Evolutionary conservation across 345 rosid species (phyloP).

Genomic region (Bruguiera gymnorhiza): DNA sequence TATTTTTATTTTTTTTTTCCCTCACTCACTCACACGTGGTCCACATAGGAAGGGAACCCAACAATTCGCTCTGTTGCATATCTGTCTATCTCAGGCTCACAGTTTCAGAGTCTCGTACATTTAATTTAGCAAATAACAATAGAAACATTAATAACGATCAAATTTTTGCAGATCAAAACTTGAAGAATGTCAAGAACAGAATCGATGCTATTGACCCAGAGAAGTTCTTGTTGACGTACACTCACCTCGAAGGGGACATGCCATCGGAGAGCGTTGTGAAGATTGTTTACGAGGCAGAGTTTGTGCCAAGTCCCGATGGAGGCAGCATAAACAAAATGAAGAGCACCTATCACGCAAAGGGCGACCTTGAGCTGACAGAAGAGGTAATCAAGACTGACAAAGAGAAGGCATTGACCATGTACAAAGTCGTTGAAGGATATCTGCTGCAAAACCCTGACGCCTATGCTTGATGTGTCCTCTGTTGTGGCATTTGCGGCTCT

Average conservation of each 20-base stretch:
- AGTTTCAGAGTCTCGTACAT: too few species aligned
- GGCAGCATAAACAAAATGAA: slow-evolving; percentile 35
- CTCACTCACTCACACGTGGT: too few species aligned
- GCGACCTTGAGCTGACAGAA: slow-evolving; percentile 14
- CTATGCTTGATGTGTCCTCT: neutral
- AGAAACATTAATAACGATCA: too few species aligned
- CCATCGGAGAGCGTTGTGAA: slow-evolving; percentile 24
- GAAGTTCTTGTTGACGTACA: slow-evolving; percentile 28
- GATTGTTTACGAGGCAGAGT: slow-evolving; percentile 23
- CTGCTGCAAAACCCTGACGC: slow-evolving; percentile 1
- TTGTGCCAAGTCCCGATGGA: slow-evolving; percentile 28
- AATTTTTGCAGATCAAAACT: slow-evolving; percentile 24
- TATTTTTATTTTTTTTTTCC: too few species aligned
- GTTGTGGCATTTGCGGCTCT: too few species aligned
- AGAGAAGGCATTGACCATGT: neutral
- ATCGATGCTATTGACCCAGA: slow-evolving; percentile 31
- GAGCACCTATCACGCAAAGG: slow-evolving; percentile 32
- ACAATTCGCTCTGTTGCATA: too few species aligned
- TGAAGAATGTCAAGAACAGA: slow-evolving; percentile 33
- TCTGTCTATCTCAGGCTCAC: too few species aligned
- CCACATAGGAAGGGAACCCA: too few species aligned
- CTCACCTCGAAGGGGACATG: slow-evolving; percentile 32
- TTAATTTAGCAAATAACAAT: too few species aligned
- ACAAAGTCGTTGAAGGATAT: slow-evolving; percentile 11
- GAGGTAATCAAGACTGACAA: slow-evolving; percentile 2